These are phyloP conservation scores for Schwanniomyces polymorphus DNA, from an alignment of 805 yeast species.

Conservation along the genomic window DNA sequence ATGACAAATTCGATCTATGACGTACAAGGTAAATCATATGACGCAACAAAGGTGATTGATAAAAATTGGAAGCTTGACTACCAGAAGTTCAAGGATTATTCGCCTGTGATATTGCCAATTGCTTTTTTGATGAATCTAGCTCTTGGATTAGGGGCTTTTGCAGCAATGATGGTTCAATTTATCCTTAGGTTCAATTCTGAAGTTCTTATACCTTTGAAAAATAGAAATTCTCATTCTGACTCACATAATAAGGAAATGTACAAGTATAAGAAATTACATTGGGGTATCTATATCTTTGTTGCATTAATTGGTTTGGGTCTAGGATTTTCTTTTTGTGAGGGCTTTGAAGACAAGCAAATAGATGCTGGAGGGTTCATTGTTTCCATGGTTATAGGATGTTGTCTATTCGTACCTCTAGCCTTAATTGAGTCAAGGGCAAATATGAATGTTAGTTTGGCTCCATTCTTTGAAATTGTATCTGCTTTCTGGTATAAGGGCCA, in stretches of 20 bases:
- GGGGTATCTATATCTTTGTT: constrained; percentile 5
- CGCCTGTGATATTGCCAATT: constrained; percentile 14
- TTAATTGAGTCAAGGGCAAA: constrained; percentile 9
- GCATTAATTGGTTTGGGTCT: constrained; percentile 5
- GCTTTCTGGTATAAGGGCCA: constrained; percentile 12
- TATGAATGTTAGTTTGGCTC: constrained; percentile 3
- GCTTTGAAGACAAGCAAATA: constrained; percentile 6
- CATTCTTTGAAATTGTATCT: constrained; percentile 11
- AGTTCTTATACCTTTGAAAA: constrained; percentile 6
- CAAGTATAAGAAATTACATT: constrained; percentile 6
- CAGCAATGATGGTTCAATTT: constrained; percentile 10
- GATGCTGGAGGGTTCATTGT: constrained; percentile 9
- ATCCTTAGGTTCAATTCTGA: constrained; percentile 6
- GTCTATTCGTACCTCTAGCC: constrained; percentile 8
- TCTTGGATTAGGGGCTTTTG: constrained; percentile 10
- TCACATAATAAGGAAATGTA: constrained; percentile 4
- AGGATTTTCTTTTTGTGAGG: constrained; percentile 9
- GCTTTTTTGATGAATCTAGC: constrained; percentile 12
- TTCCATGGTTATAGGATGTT: constrained; percentile 7
- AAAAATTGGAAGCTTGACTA: constrained; percentile 11
- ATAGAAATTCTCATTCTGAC: constrained; percentile 6
- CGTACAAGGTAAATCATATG: constrained; percentile 10
- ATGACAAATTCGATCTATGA: constrained; percentile 15
- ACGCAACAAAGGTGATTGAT: constrained; percentile 14
- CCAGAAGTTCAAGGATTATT: constrained; percentile 11